Evolutionary conservation across 768 basidiomycete species (phyloP).

Genomic region (Scleroderma bovista): DNA sequence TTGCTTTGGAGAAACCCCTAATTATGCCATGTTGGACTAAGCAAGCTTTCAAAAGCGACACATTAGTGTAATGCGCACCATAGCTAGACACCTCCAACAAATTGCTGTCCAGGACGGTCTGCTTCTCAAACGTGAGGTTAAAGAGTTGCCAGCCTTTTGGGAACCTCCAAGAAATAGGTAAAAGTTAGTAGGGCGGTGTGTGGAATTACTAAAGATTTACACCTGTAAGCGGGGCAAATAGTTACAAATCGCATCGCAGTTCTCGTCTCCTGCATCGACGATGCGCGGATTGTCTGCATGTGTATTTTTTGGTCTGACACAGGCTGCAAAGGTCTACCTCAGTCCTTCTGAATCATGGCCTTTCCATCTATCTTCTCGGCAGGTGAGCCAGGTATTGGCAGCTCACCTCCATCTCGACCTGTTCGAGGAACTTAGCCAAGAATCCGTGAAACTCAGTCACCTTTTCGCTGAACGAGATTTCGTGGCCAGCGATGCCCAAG

Average conservation of each 20-base stretch:
- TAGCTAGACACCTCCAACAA: too few species aligned
- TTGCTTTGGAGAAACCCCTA: too few species aligned
- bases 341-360: constrained; percentile 39
- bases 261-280: not conserved
- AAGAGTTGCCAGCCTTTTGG: too few species aligned
- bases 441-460: constrained; percentile 16
- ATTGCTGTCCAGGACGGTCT: too few species aligned
- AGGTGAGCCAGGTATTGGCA: constrained; percentile 56
- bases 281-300: constrained; percentile 20
- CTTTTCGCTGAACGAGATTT: constrained; percentile 38
- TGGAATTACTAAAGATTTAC: too few species aligned
- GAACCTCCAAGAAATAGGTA: too few species aligned
- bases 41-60: too few species aligned
- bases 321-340: constrained; percentile 57
- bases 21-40: too few species aligned
- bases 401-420: constrained; percentile 68
- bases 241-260: not conserved
- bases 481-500: constrained; percentile 50
- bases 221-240: not conserved
- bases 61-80: too few species aligned
- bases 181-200: too few species aligned
- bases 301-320: constrained; percentile 32
- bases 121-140: too few species aligned
- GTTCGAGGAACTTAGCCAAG: constrained; percentile 47
- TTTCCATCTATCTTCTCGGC: constrained; percentile 41